Evolutionary conservation across 129 eudicot genomes (phyloP).

Genomic region (Tagetes erecta): DNA sequence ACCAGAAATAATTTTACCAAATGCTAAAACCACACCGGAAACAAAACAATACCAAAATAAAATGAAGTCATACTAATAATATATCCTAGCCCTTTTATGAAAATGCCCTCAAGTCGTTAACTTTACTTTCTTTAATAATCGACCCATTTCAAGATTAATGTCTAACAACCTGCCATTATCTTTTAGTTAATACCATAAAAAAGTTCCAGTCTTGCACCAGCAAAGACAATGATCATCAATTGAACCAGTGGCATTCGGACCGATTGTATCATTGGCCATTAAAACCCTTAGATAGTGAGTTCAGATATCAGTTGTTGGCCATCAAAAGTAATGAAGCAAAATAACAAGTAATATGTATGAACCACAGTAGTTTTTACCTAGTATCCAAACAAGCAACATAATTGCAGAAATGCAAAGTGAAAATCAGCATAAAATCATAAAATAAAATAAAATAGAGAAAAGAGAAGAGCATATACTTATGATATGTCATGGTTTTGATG

Average conservation of each 20-base stretch:
- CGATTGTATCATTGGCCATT: not conserved
- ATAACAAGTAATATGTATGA: not conserved
- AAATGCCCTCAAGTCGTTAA: too few relatives aligned
- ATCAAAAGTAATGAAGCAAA: not conserved
- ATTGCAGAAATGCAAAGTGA: not conserved
- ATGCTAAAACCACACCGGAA: too few relatives aligned
- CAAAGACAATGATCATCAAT: slow-evolving; percentile 2
- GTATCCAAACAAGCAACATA: slow-evolving; percentile 4
- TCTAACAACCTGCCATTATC: slow-evolving; percentile 31
- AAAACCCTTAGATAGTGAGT: not conserved
- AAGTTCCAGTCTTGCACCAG: not conserved
- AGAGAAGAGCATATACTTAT: slow-evolving; percentile 46
- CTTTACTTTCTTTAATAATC: too few relatives aligned
- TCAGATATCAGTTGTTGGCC: not conserved
- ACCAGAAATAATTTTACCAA: too few relatives aligned
- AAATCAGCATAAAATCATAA: slow-evolving; percentile 4
- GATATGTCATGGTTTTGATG: slow-evolving; percentile 83
- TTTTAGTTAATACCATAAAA: slow-evolving; percentile 14
- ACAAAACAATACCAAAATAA: too few relatives aligned
- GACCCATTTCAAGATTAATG: too few relatives aligned
- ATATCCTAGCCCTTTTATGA: too few relatives aligned
- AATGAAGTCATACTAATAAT: too few relatives aligned
- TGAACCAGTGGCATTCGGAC: not conserved
- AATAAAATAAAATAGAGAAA: slow-evolving; percentile 9
- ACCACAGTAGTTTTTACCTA: not conserved